Evolutionary conservation across 768 basidiomycete genomes (phyloP).

Genomic region (Amanita inopinata): DNA sequence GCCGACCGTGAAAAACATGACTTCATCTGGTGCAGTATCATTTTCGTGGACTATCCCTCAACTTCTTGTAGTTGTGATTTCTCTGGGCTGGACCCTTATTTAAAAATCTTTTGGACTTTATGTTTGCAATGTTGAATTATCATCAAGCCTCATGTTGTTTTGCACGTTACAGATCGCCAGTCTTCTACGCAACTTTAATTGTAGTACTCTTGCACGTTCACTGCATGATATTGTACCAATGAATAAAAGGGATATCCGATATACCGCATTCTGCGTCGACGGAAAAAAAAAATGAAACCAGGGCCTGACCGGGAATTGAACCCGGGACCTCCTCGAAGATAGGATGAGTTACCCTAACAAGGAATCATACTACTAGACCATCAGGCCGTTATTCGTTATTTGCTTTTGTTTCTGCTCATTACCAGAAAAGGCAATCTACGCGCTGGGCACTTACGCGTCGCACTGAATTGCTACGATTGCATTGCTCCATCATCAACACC

Average conservation of each 20-base stretch:
- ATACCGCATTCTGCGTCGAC: background rate
- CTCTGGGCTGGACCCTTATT: constrained; percentile 7
- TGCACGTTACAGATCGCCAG: no score
- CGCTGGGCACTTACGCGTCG: constrained; percentile 33
- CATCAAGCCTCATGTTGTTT: no score
- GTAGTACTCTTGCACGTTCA: background rate
- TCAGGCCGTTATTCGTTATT: constrained; percentile 30
- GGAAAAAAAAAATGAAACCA: constrained; percentile 10
- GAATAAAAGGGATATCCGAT: background rate
- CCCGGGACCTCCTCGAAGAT: constrained; percentile 73
- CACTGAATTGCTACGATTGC: constrained; percentile 7
- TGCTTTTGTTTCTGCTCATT: background rate
- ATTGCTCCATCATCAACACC: constrained; percentile 29
- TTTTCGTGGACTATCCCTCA: background rate
- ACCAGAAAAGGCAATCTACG: constrained; percentile 18
- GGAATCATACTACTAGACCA: constrained; percentile 55
- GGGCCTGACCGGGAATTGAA: constrained; percentile 82
- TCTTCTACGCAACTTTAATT: no score
- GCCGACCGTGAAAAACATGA: constrained; percentile 8
- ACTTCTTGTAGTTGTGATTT: background rate
- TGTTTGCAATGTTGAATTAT: background rate
- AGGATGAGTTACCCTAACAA: constrained; percentile 35
- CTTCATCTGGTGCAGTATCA: background rate
- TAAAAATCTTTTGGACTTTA: background rate
- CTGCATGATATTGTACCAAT: background rate